These are phyloP conservation scores for Carpinus viminea DNA, from an alignment of 306 rosid species.

Conservation along the genomic window DNA sequence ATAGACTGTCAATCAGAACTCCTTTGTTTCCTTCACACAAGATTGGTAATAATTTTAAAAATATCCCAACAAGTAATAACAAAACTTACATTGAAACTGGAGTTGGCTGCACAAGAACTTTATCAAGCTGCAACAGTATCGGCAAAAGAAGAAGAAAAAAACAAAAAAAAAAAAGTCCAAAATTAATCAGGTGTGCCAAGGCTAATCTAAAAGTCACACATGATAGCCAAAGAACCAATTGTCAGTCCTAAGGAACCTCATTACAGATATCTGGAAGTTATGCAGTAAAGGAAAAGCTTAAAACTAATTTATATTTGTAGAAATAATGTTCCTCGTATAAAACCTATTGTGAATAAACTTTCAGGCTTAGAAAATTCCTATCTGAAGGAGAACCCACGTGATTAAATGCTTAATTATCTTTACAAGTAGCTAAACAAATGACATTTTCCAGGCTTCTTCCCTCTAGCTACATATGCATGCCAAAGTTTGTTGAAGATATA, in stretches of 20 bases:
- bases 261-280: background rate
- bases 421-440: background rate
- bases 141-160: background rate
- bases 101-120: slow-evolving; percentile 70
- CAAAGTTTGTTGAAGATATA: background rate
- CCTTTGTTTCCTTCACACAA: slow-evolving; percentile 24
- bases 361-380: background rate
- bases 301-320: background rate
- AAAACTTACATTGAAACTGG: slow-evolving; percentile 84
- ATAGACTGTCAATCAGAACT: slow-evolving; percentile 1
- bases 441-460: background rate
- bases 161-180: background rate
- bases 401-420: slow-evolving; percentile 4
- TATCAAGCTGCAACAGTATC: slow-evolving; percentile 64
- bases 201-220: background rate
- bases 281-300: slow-evolving; percentile 2
- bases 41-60: background rate
- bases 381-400: background rate
- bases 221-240: background rate
- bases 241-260: background rate
- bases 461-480: background rate
- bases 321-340: background rate
- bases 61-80: slow-evolving; percentile 8
- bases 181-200: background rate
- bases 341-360: background rate